Evolutionary conservation across 1,284 basidiomycete genomes (phyloP).

Genomic region (Leccinum ponderosum): DNA sequence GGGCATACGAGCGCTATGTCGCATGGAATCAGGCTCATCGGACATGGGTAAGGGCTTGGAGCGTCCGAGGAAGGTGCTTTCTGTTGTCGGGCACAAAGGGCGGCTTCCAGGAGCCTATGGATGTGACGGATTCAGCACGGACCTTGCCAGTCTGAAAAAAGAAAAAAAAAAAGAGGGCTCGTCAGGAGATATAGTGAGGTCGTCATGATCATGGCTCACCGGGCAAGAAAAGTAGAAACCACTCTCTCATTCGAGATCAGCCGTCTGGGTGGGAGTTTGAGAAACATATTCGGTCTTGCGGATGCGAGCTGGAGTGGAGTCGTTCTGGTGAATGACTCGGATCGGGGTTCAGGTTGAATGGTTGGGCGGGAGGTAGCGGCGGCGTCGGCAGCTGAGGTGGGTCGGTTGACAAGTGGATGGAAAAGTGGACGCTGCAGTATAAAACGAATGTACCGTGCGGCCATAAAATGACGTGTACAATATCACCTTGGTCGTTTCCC

Average conservation of each 20-base stretch:
- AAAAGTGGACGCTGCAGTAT: too few species aligned
- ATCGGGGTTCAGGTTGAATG: slow-evolving; percentile 7
- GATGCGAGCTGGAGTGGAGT: too few species aligned
- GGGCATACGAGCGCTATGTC: slow-evolving; percentile 18
- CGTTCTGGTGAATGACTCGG: too few species aligned
- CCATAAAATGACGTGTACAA: too few species aligned
- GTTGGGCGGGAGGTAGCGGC: neutral
- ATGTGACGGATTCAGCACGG: slow-evolving; percentile 32
- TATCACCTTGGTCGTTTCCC: too few species aligned
- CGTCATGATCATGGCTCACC: slow-evolving; percentile 20
- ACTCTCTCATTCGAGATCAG: slow-evolving; percentile 26
- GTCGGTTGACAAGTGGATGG: too few species aligned
- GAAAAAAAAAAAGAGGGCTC: slow-evolving; percentile 12
- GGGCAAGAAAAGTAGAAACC: slow-evolving; percentile 17
- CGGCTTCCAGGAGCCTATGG: slow-evolving; percentile 28
- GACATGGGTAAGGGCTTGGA: slow-evolving; percentile 19
- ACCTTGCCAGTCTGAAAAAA: slow-evolving; percentile 21
- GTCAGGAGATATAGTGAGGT: slow-evolving; percentile 18
- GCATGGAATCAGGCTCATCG: slow-evolving; percentile 30
- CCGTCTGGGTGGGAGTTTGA: slow-evolving; percentile 17
- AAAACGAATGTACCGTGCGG: too few species aligned
- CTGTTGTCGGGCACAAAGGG: slow-evolving; percentile 27
- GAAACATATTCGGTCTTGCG: slow-evolving; percentile 20
- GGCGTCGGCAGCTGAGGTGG: neutral
- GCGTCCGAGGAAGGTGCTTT: slow-evolving; percentile 22